Evolutionary conservation across 257 asterid genomes (phyloP), one percentile per base, ranked within the genome.

Genomic region (Rubia yunnanensis): DNA sequence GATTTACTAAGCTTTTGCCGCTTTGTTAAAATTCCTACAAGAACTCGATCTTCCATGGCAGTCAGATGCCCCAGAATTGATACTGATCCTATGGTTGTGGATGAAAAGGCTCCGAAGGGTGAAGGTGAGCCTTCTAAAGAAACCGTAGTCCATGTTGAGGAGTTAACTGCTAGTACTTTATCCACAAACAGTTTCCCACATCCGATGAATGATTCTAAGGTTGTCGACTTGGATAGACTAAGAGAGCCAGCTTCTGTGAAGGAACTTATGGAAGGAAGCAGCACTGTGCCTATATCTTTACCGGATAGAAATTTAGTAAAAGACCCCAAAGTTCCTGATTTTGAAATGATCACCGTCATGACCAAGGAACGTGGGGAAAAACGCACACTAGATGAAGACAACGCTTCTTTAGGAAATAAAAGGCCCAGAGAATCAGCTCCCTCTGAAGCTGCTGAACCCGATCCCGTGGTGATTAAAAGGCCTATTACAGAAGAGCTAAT

Each of bases 21-120:
- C 71, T 86, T 86, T 80, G 82, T 62, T 3, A 83, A 85, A 26
- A 80, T 89, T 74, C 88, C 89, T 55, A 87, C 92, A 27, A 85
- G 77, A 83, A 79, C 92, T 35, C 94, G 88, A 54, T 83, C 98
- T 52, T 81, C 92, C 0, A 61, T 85, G 76, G 74, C 81, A 67
- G 48, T 20, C 41, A 82, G 84, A 79, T 76, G 78, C 71, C 60
- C 80, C 28, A 89, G 78, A 79, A 73, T 71, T 71, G 84, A 75
- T 32, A 73, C 63, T 58, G 74, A 69, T 69, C 74, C 78, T 68
- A 34, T 60, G 58, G 46, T 64, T 57, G 84, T 79, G 72, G 79
- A 73, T 69, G 79, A 70, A 58, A 74, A 63, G 58, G 44, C 59
- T 52, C 69, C 3, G 50, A 5, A 44, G 7, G 50, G 54, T 70